Percentiles rank a stretch among this genome's conserved stretches.
Evolutionary conservation across 176 grass and related monocot species (phyloP).

Genomic region (Triticum dicoccoides): DNA sequence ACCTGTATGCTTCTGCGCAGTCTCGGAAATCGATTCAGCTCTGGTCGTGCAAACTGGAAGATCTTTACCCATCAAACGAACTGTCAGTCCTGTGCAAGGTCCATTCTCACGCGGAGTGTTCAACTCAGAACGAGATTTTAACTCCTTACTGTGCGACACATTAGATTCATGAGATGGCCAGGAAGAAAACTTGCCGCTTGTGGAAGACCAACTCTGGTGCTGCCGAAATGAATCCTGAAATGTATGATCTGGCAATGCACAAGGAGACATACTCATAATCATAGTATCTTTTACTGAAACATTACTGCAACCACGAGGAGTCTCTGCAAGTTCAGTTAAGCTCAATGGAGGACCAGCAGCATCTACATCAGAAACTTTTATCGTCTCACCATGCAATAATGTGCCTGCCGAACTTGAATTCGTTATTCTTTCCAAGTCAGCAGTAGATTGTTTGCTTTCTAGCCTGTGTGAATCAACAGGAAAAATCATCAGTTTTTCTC

Average conservation of each 20-base stretch:
- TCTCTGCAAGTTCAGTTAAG: constrained; percentile 2
- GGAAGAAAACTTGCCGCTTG: constrained; percentile 21
- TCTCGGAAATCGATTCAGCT: constrained; percentile 17
- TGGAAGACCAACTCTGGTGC: constrained; percentile 12
- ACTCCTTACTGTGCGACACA: background rate
- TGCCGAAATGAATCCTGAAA: constrained; percentile 32
- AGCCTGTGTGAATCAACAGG: constrained; percentile 16
- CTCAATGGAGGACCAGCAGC: constrained; percentile 17
- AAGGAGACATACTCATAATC: constrained; percentile 17
- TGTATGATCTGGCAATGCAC: background rate
- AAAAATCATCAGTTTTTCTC: background rate
- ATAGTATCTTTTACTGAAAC: constrained; percentile 20
- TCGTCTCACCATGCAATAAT: background rate
- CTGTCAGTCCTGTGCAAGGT: constrained; percentile 31
- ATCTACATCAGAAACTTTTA: background rate
- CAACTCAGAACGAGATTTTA: constrained; percentile 29
- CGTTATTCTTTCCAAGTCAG: constrained; percentile 14
- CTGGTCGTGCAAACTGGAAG: constrained; percentile 38
- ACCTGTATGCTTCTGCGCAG: constrained; percentile 14
- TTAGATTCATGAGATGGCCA: constrained; percentile 14
- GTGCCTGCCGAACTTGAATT: background rate
- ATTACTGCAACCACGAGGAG: background rate
- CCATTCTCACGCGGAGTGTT: constrained; percentile 9
- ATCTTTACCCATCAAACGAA: constrained; percentile 74
- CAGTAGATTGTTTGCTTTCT: background rate